phyloP scores from a whole-genome alignment of 345 rosid genomes.

The Sonneratia alba region DNA sequence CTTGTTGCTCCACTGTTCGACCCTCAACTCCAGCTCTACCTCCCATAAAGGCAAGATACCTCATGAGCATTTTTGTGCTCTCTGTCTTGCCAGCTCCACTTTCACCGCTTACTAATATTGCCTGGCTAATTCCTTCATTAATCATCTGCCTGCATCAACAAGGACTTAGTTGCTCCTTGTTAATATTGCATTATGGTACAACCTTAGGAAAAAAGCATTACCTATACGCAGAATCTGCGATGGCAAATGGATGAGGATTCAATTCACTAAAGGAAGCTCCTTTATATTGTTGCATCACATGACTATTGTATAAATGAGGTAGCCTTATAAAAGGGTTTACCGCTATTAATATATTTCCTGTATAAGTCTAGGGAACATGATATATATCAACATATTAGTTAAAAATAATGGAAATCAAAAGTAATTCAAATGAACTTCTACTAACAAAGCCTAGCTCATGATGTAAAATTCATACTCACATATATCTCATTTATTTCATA shows the following conservation, averaged over 20 bases:
- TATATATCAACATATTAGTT: background rate
- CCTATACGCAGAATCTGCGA: slow-evolving; percentile 98
- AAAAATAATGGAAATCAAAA: background rate
- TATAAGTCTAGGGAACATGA: slow-evolving; percentile 61
- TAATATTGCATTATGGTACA: background rate
- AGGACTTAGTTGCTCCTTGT: background rate
- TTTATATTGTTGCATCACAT: slow-evolving; percentile 81
- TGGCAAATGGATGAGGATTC: slow-evolving; percentile 90
- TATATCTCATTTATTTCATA: slow-evolving; percentile 80
- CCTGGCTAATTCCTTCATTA: slow-evolving; percentile 75
- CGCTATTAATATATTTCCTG: slow-evolving; percentile 95
- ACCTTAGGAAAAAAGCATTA: slow-evolving; percentile 10
- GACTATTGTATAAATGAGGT: slow-evolving; percentile 74
- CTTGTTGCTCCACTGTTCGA: slow-evolving; percentile 89
- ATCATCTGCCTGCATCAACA: slow-evolving; percentile 65
- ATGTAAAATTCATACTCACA: slow-evolving; percentile 38
- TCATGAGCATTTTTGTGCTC: slow-evolving; percentile 96
- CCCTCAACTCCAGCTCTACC: slow-evolving; percentile 76
- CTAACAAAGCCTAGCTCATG: background rate
- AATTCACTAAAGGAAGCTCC: slow-evolving; percentile 80
- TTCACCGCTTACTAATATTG: slow-evolving; percentile 96
- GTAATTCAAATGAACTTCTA: background rate
- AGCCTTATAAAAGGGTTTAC: slow-evolving; percentile 85
- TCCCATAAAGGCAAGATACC: slow-evolving; percentile 90
- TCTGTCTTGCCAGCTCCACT: slow-evolving; percentile 99